Evolutionary conservation across 129 eudicot species (phyloP).

Genomic region (Mikania micrantha): DNA sequence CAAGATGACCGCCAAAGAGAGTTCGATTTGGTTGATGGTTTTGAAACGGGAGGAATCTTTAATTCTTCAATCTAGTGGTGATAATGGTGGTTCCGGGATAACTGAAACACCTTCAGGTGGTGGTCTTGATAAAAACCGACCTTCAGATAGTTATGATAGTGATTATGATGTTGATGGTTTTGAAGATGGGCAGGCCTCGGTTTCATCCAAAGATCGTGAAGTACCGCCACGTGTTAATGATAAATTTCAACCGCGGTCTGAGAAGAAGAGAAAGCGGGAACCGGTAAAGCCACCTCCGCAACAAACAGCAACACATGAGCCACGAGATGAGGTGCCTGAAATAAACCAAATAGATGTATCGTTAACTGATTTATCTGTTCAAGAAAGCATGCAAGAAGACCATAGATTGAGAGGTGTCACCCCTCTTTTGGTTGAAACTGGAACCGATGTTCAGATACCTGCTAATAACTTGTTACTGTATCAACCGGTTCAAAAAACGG

Average conservation of each 20-base stretch:
- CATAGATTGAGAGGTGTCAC: constrained; percentile 16
- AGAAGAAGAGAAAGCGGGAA: constrained; percentile 28
- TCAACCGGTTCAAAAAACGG: constrained; percentile 36
- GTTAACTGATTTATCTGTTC: constrained; percentile 10
- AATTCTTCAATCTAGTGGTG: constrained; percentile 54
- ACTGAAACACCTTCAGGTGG: constrained; percentile 51
- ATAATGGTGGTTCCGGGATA: constrained; percentile 56
- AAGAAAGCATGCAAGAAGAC: constrained; percentile 23
- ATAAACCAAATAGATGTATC: constrained; percentile 17
- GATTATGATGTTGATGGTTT: constrained; percentile 69
- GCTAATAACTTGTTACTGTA: constrained; percentile 28
- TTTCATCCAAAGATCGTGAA: constrained; percentile 56
- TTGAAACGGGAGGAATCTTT: constrained; percentile 67
- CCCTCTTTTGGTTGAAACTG: constrained; percentile 14
- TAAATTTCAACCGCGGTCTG: constrained; percentile 22
- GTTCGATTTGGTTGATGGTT: constrained; percentile 82
- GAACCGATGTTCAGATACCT: constrained; percentile 23
- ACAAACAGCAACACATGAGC: constrained; percentile 27
- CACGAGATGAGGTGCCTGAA: constrained; percentile 27
- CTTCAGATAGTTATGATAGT: constrained; percentile 62
- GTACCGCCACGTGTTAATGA: constrained; percentile 1
- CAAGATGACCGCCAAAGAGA: constrained; percentile 92
- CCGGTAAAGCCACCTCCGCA: constrained; percentile 25
- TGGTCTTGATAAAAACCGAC: constrained; percentile 49
- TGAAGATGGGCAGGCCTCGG: constrained; percentile 48